Percentiles rank a stretch among this genome's conserved stretches.
Conservation (phyloP, 116 monocot genomes). For the Trichopus zeylanicus region DNA sequence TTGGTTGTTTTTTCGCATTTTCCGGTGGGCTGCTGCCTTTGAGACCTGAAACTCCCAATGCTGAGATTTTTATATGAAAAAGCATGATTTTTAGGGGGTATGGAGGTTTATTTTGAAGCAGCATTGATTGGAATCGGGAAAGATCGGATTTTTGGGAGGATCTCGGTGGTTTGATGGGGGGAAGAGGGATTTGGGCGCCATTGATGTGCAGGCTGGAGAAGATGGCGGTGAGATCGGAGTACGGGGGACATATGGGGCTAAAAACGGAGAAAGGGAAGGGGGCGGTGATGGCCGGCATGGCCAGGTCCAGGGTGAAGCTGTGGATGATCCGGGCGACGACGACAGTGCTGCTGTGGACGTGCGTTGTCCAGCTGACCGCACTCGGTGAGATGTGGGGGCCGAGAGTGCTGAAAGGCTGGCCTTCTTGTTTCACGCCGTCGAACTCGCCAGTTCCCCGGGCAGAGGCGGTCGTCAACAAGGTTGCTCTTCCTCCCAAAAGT, state of each 20-base stretch:
- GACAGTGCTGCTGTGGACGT: conserved; percentile 62
- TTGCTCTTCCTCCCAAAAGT: conserved; percentile 56
- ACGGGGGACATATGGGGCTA: not conserved
- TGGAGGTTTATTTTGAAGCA: conserved; percentile 1
- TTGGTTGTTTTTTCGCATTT: not conserved
- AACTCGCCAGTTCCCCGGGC: conserved; percentile 14
- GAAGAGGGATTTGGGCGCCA: not conserved
- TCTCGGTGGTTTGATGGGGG: not conserved
- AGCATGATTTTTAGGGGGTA: not conserved
- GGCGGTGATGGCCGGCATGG: conserved; percentile 2
- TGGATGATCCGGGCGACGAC: conserved; percentile 64
- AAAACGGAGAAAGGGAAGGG: conserved; percentile 15
- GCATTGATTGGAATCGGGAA: conserved; percentile 1
- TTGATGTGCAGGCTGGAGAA: conserved; percentile 17
- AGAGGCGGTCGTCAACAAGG: conserved; percentile 8
- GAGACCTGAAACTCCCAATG: not conserved
- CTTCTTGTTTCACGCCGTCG: conserved; percentile 50
- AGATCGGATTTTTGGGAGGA: not conserved
- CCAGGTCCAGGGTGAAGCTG: conserved; percentile 51
- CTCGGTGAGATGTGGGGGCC: conserved; percentile 66
- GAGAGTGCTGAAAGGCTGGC: conserved; percentile 61
- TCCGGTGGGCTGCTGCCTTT: not conserved
- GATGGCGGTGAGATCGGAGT: conserved; percentile 9
- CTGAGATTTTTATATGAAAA: not conserved
- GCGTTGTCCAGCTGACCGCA: conserved; percentile 59